Conservation (phyloP, 2,329 filamentous ascomycete genomes). For the Ampelomyces quisqualis region DNA sequence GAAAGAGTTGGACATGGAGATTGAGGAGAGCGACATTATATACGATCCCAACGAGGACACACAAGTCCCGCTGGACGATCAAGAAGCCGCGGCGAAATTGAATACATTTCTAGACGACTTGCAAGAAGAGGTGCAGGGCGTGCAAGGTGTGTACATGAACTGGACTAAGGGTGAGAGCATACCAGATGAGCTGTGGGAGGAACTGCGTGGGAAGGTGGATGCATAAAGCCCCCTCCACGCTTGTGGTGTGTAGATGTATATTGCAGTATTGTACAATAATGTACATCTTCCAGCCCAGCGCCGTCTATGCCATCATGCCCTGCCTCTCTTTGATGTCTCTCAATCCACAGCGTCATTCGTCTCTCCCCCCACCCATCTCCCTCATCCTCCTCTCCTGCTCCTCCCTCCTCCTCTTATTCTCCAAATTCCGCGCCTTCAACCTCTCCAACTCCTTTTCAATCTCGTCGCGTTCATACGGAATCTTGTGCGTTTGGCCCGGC, state of each 20-base stretch:
- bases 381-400: slow-evolving; percentile 39
- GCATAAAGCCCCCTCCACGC: slow-evolving; percentile 24
- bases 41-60: slow-evolving; percentile 84
- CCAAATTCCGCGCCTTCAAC: slow-evolving; percentile 57
- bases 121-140: slow-evolving; percentile 71
- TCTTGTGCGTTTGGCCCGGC: slow-evolving; percentile 70
- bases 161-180: slow-evolving; percentile 44
- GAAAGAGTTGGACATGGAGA: slow-evolving; percentile 63
- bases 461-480: slow-evolving; percentile 77
- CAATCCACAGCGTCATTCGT: too few species aligned
- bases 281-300: slow-evolving; percentile 14
- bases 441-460: slow-evolving; percentile 79
- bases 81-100: slow-evolving; percentile 59
- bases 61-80: slow-evolving; percentile 62
- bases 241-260: slow-evolving; percentile 29
- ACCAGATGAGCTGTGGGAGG: slow-evolving; percentile 43
- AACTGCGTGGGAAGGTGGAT: slow-evolving; percentile 41
- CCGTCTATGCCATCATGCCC: slow-evolving; percentile 19
- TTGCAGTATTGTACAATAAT: slow-evolving; percentile 31
- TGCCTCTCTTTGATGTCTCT: too few species aligned
- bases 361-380: slow-evolving; percentile 18
- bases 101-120: slow-evolving; percentile 60
- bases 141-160: slow-evolving; percentile 81
- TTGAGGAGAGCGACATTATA: slow-evolving; percentile 76
- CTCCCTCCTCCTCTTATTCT: slow-evolving; percentile 52